phyloP scores from a whole-genome alignment of 2,329 filamentous ascomycete genomes.

The Tolypocladium ovalisporum region DNA sequence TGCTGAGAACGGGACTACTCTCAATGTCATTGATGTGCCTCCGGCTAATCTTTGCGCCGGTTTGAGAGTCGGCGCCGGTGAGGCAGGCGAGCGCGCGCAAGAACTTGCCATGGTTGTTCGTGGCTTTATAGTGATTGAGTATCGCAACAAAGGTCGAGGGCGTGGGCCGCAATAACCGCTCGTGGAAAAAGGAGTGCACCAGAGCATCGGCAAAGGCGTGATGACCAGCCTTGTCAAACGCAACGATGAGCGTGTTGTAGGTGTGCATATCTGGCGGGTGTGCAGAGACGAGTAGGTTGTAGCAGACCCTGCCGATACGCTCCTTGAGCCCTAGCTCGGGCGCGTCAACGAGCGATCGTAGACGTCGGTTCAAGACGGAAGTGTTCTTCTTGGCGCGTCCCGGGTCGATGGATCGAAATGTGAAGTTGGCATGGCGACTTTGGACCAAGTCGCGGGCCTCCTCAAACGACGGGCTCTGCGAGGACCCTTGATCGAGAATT shows the following conservation, averaged over 20 bases:
- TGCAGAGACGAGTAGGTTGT: conserved; percentile 54
- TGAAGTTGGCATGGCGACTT: conserved; percentile 9
- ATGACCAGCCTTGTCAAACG: conserved; percentile 44
- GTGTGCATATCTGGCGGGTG: conserved; percentile 56
- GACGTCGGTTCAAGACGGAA: conserved; percentile 14
- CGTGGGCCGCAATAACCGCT: conserved; percentile 33
- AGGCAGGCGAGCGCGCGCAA: conserved; percentile 33
- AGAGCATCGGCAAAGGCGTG: conserved; percentile 41
- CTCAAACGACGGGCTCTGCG: conserved; percentile 15
- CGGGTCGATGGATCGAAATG: conserved; percentile 17
- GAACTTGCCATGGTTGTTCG: conserved; percentile 29
- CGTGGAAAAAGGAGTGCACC: conserved; percentile 36
- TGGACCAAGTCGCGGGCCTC: conserved; percentile 15
- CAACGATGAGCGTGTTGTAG: conserved; percentile 60
- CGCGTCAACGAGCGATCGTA: conserved; percentile 17
- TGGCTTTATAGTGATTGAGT: conserved; percentile 36
- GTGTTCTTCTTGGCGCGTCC: conserved; percentile 14
- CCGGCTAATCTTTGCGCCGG: conserved; percentile 27
- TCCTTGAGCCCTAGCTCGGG: conserved; percentile 17
- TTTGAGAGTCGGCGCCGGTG: conserved; percentile 27
- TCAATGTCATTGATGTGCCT: conserved; percentile 20
- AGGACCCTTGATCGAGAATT: conserved; percentile 9
- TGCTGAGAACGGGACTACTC: conserved; percentile 12
- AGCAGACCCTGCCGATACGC: conserved; percentile 36
- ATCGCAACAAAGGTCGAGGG: conserved; percentile 37